Percentiles rank a stretch among this genome's conserved stretches.
phyloP scores from a whole-genome alignment of 164 flowering plant genomes.

The Liquidambar formosana region DNA sequence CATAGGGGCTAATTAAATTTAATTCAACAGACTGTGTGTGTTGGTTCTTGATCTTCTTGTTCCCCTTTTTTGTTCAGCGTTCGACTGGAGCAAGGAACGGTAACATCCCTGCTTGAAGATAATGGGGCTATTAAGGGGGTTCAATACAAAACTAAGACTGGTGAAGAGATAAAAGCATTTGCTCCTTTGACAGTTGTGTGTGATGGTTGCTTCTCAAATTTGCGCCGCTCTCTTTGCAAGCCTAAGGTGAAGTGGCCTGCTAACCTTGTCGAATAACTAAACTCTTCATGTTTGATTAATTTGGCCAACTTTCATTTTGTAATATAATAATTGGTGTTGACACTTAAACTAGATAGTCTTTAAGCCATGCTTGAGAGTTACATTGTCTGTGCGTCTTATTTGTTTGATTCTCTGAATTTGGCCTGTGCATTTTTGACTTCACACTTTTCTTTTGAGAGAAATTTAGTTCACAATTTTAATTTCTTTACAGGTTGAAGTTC shows the following conservation, averaged over 20 bases:
- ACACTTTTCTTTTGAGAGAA: neutral
- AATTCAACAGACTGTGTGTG: neutral
- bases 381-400: too few species aligned
- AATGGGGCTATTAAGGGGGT: conserved; percentile 48
- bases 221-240: conserved; percentile 51
- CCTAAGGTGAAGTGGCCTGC: conserved; percentile 30
- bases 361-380: too few species aligned
- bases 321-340: too few species aligned
- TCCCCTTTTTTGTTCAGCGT: conserved; percentile 27
- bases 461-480: neutral
- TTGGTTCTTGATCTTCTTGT: neutral
- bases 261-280: too few species aligned
- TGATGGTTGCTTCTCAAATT: conserved; percentile 56
- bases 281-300: too few species aligned
- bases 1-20: too few species aligned
- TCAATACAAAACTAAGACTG: conserved; percentile 45
- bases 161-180: conserved; percentile 33
- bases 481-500: conserved; percentile 45
- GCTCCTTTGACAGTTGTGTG: conserved; percentile 56
- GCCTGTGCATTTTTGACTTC: neutral
- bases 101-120: conserved; percentile 50
- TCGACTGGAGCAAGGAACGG: conserved; percentile 51
- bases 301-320: too few species aligned
- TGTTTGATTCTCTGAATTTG: neutral
- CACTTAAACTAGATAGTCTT: too few species aligned